Percentiles rank a stretch among this genome's conserved stretches.
Evolutionary conservation across 257 asterid genomes (phyloP).

Genomic region (Solanum gracilifrons): DNA sequence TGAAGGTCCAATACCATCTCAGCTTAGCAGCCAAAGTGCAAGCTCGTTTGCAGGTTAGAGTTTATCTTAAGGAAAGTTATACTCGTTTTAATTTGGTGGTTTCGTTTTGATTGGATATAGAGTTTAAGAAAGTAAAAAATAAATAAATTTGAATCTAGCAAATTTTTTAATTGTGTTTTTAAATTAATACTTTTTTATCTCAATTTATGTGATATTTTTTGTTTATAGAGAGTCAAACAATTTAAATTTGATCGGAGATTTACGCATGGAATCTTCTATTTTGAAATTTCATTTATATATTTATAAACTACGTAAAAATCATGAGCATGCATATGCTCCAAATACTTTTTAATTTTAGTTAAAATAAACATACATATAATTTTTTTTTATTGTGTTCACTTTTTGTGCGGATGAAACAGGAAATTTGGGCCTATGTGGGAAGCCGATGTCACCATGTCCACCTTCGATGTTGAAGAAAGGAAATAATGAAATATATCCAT

Average conservation of each 20-base stretch:
- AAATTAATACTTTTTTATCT: too few species aligned
- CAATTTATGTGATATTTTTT: too few species aligned
- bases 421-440: constrained; percentile 38
- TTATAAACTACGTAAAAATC: too few species aligned
- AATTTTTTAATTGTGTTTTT: too few species aligned
- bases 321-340: not conserved
- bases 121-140: too few species aligned
- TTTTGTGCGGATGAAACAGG: constrained; percentile 24
- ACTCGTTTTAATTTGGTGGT: not conserved
- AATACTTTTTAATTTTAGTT: not conserved
- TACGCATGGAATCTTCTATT: too few species aligned
- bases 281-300: too few species aligned
- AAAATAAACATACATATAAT: not conserved
- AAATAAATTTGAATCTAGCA: too few species aligned
- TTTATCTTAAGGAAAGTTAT: not conserved
- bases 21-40: constrained; percentile 16
- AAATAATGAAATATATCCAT: too few species aligned
- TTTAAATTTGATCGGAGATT: too few species aligned
- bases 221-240: too few species aligned
- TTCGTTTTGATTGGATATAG: too few species aligned
- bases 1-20: constrained; percentile 33
- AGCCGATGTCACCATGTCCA: constrained; percentile 45
- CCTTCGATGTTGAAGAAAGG: constrained; percentile 5
- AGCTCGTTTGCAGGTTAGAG: constrained; percentile 37
- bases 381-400: not conserved